Conservation (phyloP, 164 flowering plant species). For the Malania oleifera region DNA sequence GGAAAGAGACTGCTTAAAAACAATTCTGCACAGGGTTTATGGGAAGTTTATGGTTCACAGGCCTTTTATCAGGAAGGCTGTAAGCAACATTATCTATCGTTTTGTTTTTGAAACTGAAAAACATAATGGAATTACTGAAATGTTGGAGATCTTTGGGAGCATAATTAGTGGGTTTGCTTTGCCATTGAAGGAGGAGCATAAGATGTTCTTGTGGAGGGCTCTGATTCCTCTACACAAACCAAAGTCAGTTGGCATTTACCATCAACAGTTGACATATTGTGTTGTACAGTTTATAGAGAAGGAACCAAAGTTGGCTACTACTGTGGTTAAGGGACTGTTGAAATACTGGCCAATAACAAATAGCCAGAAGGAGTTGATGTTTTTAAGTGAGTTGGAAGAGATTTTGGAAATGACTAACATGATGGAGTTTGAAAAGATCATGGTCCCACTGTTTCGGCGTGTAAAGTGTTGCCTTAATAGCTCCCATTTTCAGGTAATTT, state of each 20-base stretch:
- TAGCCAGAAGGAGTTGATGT: conserved; percentile 62
- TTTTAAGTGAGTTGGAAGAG: conserved; percentile 60
- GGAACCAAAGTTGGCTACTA: conserved; percentile 41
- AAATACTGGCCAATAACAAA: conserved; percentile 61
- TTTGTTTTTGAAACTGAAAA: conserved; percentile 57
- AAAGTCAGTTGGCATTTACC: conserved; percentile 46
- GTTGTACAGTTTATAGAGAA: conserved; percentile 56
- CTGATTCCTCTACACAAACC: conserved; percentile 60
- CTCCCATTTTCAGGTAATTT: conserved; percentile 54
- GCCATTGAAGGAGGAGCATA: conserved; percentile 64
- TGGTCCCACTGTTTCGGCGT: conserved; percentile 51
- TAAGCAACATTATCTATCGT: conserved; percentile 48
- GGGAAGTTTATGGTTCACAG: conserved; percentile 67
- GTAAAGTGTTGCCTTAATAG: conserved; percentile 45
- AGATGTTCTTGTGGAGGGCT: conserved; percentile 39
- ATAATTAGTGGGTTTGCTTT: conserved; percentile 57
- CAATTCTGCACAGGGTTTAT: conserved; percentile 52
- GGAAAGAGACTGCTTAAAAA: conserved; percentile 60
- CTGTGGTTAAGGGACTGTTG: conserved; percentile 43
- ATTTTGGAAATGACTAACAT: conserved; percentile 41
- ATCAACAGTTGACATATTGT: conserved; percentile 55
- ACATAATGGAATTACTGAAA: conserved; percentile 57
- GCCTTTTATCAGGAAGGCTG: conserved; percentile 47
- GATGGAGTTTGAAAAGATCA: conserved; percentile 47
- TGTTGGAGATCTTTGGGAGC: conserved; percentile 61